Conservation (phyloP, 1,284 basidiomycete genomes). For the Cryptococcus jaspeensis region DNA sequence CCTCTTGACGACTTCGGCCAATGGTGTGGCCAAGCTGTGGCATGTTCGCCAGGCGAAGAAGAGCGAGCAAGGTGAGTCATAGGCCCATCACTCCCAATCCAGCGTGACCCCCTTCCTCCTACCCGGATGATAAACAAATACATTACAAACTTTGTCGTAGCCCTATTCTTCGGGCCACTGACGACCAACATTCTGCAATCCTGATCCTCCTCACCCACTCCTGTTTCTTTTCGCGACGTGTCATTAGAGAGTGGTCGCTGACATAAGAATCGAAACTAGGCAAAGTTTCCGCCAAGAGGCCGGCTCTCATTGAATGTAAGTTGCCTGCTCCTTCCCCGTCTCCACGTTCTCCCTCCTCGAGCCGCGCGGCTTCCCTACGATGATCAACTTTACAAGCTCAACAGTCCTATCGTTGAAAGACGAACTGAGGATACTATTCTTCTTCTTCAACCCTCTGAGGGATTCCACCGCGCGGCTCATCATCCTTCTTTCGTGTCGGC, state of each 20-base stretch:
- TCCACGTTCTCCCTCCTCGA: background rate
- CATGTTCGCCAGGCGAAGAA: constrained; percentile 44
- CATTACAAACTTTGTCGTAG: constrained; percentile 45
- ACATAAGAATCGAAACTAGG: constrained; percentile 26
- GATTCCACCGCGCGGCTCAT: background rate
- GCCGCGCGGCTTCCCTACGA: constrained; percentile 31
- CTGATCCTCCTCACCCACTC: constrained; percentile 28
- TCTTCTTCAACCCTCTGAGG: constrained; percentile 52
- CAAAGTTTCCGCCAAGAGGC: constrained; percentile 36
- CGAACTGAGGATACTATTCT: constrained; percentile 41
- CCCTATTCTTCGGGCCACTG: constrained; percentile 36
- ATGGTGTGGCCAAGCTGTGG: constrained; percentile 54
- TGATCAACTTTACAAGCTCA: constrained; percentile 53
- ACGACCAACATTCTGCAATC: constrained; percentile 52
- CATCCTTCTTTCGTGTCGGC: background rate
- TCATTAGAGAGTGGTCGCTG: constrained; percentile 8
- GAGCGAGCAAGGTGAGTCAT: constrained; percentile 45
- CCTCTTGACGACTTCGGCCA: constrained; percentile 49
- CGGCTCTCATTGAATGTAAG: constrained; percentile 42
- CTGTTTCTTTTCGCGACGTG: background rate
- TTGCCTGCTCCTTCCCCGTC: constrained; percentile 11
- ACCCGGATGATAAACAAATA: constrained; percentile 48
- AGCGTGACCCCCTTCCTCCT: constrained; percentile 1
- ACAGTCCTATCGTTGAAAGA: constrained; percentile 48
- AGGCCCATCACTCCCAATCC: background rate